Evolutionary conservation across 371 early-diverging fungal genomes (phyloP).

Genomic region (Umbelopsis sp.): DNA sequence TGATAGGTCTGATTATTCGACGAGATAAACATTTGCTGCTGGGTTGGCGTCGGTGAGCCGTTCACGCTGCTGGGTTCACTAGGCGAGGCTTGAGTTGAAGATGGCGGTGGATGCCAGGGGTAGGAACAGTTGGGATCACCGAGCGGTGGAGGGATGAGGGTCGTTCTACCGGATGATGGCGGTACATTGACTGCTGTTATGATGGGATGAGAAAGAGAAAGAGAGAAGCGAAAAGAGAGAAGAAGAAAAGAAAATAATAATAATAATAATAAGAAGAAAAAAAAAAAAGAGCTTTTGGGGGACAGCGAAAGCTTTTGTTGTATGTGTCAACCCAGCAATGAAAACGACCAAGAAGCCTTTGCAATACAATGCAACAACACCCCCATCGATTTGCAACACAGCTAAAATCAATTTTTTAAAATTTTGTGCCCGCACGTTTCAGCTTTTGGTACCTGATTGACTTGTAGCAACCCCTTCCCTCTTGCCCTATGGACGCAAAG

Average conservation of each 20-base stretch:
- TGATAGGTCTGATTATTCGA: not conserved
- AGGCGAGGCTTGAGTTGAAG: conserved; percentile 8
- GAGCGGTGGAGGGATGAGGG: conserved; percentile 18
- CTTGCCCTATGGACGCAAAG: conserved; percentile 41
- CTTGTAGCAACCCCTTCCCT: conserved; percentile 13
- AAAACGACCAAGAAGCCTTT: not conserved
- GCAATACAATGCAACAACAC: not conserved
- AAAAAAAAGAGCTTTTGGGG: not conserved
- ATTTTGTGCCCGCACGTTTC: not conserved
- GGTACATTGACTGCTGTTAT: conserved; percentile 8
- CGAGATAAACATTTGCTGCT: conserved; percentile 16
- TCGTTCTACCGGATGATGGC: conserved; percentile 18
- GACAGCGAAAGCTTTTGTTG: not conserved
- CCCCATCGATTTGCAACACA: conserved; percentile 11
- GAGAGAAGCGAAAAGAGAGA: conserved; percentile 6
- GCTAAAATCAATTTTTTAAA: not conserved
- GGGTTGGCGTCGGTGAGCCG: conserved; percentile 15
- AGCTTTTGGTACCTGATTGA: not conserved
- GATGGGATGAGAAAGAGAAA: not conserved
- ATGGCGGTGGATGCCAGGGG: conserved; percentile 14
- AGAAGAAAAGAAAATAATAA: not conserved
- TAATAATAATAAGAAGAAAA: not conserved
- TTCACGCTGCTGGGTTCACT: conserved; percentile 16
- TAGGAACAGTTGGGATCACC: conserved; percentile 14
- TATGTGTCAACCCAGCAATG: not conserved